Percentiles rank a stretch among this genome's conserved stretches.
Conservation (phyloP, 768 basidiomycete genomes). For the Hericium alpestre region DNA sequence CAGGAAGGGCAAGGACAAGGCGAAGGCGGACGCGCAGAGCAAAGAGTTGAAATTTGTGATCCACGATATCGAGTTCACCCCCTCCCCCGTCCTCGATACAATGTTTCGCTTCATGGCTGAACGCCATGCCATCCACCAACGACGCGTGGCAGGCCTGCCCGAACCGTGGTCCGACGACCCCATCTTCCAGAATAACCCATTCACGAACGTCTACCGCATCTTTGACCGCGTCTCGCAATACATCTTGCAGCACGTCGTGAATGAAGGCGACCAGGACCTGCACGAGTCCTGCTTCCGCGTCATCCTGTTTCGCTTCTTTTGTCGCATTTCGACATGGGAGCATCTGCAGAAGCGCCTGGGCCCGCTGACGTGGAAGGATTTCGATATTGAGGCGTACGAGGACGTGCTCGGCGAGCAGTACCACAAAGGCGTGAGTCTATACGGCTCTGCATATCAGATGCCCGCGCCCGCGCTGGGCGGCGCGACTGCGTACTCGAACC, state of each 20-base stretch:
- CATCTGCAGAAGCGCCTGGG: conserved; percentile 41
- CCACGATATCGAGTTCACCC: conserved; percentile 15
- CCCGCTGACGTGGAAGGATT: conserved; percentile 51
- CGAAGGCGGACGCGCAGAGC: too few relatives aligned
- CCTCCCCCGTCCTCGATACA: conserved; percentile 19
- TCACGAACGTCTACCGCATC: conserved; percentile 70
- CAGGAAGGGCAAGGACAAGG: too few relatives aligned
- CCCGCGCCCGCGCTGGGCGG: conserved; percentile 51
- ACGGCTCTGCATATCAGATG: conserved; percentile 63
- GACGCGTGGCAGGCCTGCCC: conserved; percentile 18
- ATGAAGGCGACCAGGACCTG: conserved; percentile 50
- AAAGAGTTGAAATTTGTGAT: conserved; percentile 3
- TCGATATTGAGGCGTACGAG: conserved; percentile 41
- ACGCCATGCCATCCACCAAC: conserved; percentile 20
- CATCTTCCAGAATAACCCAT: conserved; percentile 43
- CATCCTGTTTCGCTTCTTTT: conserved; percentile 61
- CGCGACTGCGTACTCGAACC: conserved; percentile 38
- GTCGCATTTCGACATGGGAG: conserved; percentile 64
- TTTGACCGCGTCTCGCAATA: conserved; percentile 64
- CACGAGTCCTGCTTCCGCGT: conserved; percentile 64
- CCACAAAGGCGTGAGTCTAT: conserved; percentile 34
- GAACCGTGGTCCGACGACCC: conserved; percentile 54
- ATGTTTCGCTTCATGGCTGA: conserved; percentile 23
- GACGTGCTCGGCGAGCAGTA: conserved; percentile 36
- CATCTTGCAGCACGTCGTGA: conserved; percentile 57